Evolutionary conservation across 768 basidiomycete genomes (phyloP), one percentile per base, ranked within the genome.

Genomic region (Lentinula raphanica): DNA sequence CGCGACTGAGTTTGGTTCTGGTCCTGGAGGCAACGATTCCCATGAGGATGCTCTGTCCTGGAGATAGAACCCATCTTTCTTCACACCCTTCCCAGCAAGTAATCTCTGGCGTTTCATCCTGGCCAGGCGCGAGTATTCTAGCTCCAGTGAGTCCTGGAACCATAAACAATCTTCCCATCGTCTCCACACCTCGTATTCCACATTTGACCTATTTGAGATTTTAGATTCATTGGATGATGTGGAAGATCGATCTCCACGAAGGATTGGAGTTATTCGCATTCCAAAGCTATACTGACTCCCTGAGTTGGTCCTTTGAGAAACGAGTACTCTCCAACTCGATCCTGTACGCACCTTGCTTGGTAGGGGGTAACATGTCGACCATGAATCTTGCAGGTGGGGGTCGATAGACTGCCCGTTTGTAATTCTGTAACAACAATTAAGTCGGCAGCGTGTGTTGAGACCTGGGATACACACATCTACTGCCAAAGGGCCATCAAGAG

Each of bases 21-120:
- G 90, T 7, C 90, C 91, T 6, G 88, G 87, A 12, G 91, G 91
- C 19, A 93, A 78, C 1, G 90, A 92, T 54, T 92, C 91, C 76
- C 87, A 93, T 13, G 91, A 92, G 1, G 91, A 85, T 1, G 91
- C 91, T 57, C 78, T 76, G 65, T 90, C 86, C 31, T 84, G 79
- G 59, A 84, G 82, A 59, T 88, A 79, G 59, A 90, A 81, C 2
- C 89, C 77, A 17, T 87, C 83, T 56, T 85, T 86, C 76, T 88
- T 86, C 75, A 90, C 79, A 13, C 89, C 88, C 65, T 90, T 92
- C 0, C 90, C 90, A 15, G 83, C 81, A 5, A 74, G 70, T 11
- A 92, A 80, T 31, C 88, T 84, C 27, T 74, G 75, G 13, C 84
- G 85, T 72, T 90, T 92, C 64, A 81, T 79, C 29, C 83, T 77